Evolutionary conservation across 768 basidiomycete species (phyloP), one percentile per base, ranked within the genome.

Genomic region (Pleurotus tuber-regium): DNA sequence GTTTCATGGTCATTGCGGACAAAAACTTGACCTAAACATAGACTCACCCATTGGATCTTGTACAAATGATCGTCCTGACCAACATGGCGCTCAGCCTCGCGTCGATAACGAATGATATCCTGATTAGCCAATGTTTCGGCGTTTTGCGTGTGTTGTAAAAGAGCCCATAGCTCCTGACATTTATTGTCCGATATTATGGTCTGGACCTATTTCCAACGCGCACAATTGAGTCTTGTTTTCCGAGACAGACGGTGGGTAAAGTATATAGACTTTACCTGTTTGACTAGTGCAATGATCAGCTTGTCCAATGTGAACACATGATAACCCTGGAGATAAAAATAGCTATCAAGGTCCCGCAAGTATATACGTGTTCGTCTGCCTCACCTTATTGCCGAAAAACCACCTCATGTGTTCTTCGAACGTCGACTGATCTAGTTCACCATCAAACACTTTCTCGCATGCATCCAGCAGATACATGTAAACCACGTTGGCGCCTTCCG

Each of bases 321-420:
- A 70, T 92, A 98, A 3, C 92, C 94, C 85, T 95, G 73, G n/a
- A n/a, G n/a, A 57, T 43, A 43, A 33, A 53, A 75, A 69, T 66
- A 66, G 66, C 31, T 41, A 24, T 55, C 54, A 64, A 42, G 61
- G 55, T 54, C 31, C 42, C 40, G 51, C 38, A 56, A 39, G 48
- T 54, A 51, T 50, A 46, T 54, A 51, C 50, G 36, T 52, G 43
- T 57, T 14, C n/a, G 31, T 33, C 12, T 35, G 42, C 48, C 76
- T 56, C 67, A 88, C 88, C 79, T 86, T 87, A 54, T 84, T 92
- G 26, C 91, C 89, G 71, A 92, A 94, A 71, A 95, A 89, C 82
- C 92, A 91, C 57, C 97, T 75, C 83, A 98, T 84, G 62, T 92
- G 91, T 65, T 98, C 97, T 66, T 98, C 96, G 61, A 94, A 98